These are phyloP conservation scores for Macrolepiota dolichaula DNA, from an alignment of 768 basidiomycete species.

Conservation along the genomic window DNA sequence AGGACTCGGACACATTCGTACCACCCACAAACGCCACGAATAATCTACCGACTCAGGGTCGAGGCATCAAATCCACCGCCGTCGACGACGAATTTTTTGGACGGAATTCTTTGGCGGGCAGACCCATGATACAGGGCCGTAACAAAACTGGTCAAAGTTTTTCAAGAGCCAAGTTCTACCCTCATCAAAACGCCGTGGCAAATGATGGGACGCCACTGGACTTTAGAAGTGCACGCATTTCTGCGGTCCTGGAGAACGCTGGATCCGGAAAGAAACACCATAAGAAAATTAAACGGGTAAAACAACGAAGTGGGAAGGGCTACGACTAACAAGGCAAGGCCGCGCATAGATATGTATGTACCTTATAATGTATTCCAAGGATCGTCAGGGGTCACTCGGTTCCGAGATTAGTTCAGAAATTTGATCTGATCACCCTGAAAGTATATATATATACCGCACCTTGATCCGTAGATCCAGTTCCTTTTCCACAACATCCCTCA, in stretches of 20 bases:
- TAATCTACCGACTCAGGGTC: constrained; percentile 26
- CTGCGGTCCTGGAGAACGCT: constrained; percentile 39
- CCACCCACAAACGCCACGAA: constrained; percentile 28
- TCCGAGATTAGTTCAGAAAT: background rate
- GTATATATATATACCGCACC: background rate
- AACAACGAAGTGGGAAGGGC: constrained; percentile 90
- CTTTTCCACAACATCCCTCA: background rate
- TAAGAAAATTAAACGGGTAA: constrained; percentile 76
- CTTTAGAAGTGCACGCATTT: constrained; percentile 38
- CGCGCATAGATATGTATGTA: background rate
- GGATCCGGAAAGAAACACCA: constrained; percentile 73
- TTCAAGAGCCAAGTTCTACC: constrained; percentile 64
- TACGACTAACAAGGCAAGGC: constrained; percentile 69
- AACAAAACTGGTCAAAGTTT: constrained; percentile 56
- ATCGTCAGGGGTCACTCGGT: background rate
- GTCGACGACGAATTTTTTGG: constrained; percentile 86
- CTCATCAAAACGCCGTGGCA: constrained; percentile 80
- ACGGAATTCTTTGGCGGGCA: constrained; percentile 43
- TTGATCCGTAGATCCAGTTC: background rate
- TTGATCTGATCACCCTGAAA: background rate
- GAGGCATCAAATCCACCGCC: constrained; percentile 56
- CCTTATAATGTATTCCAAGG: background rate
- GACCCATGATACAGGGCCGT: constrained; percentile 63
- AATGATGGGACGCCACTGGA: constrained; percentile 71
- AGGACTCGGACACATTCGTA: constrained; percentile 83